A percentile compares a stretch with the other conserved stretches of the same genome.
phyloP scores from a whole-genome alignment of 345 rosid genomes.

The Crucihimalaya himalaica region DNA sequence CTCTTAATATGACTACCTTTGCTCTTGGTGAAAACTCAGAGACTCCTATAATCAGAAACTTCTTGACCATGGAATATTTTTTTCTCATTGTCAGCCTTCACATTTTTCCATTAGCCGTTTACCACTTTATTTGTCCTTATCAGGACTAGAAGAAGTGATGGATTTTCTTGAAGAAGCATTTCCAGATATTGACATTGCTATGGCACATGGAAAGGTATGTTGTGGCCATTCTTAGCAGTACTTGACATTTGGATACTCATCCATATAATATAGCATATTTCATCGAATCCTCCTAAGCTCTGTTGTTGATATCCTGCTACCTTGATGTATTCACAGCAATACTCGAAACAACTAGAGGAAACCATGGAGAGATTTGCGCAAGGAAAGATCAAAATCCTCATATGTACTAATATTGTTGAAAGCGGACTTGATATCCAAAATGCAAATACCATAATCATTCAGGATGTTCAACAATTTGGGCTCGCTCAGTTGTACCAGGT shows the following conservation, averaged over 20 bases:
- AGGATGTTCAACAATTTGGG: conserved; percentile 96
- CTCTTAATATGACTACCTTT: conserved; percentile 25
- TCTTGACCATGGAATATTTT: neutral
- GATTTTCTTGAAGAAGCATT: conserved; percentile 74
- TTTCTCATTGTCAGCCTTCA: conserved; percentile 12
- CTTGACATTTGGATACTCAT: conserved; percentile 28
- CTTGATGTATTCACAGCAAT: conserved; percentile 61
- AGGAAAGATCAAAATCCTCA: conserved; percentile 80
- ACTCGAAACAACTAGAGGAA: conserved; percentile 83
- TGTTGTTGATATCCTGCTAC: conserved; percentile 26
- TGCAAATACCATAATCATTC: conserved; percentile 90
- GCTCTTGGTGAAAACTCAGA: conserved; percentile 15
- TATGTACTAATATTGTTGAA: conserved; percentile 93
- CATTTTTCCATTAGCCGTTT: conserved; percentile 1
- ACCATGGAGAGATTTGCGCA: conserved; percentile 90
- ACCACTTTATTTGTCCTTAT: conserved; percentile 31
- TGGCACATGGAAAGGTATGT: conserved; percentile 92
- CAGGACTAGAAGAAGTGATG: conserved; percentile 92
- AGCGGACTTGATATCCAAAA: conserved; percentile 98
- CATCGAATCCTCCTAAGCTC: conserved; percentile 21
- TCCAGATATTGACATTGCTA: conserved; percentile 73
- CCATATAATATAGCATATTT: conserved; percentile 10
- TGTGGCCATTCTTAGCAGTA: conserved; percentile 21
- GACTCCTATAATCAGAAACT: conserved; percentile 18
- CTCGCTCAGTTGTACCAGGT: conserved; percentile 97